Conservation (phyloP, 2,329 filamentous ascomycete genomes). For the Neopestalotiopsis sp. region DNA sequence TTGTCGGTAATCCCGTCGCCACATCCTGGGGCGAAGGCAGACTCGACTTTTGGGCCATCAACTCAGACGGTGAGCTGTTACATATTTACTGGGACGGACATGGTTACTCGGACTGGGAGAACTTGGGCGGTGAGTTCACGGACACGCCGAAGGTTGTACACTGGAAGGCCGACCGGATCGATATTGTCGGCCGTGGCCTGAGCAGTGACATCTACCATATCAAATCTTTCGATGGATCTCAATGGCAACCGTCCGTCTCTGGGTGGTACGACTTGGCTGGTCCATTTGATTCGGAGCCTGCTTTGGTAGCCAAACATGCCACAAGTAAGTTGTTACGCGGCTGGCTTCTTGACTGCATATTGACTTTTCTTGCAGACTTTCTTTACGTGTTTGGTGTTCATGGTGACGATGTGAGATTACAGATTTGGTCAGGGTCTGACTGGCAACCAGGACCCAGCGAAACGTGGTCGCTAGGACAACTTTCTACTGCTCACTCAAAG, state of each 20-base stretch:
- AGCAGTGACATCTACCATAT: slow-evolving; percentile 21
- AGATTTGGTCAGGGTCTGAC: slow-evolving; percentile 26
- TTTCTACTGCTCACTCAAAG: neutral
- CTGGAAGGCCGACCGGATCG: slow-evolving; percentile 22
- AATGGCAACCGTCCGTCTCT: slow-evolving; percentile 23
- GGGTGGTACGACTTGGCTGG: slow-evolving; percentile 24
- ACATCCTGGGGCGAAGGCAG: slow-evolving; percentile 25
- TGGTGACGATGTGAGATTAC: slow-evolving; percentile 18
- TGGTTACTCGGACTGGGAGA: slow-evolving; percentile 24
- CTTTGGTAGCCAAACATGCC: slow-evolving; percentile 18
- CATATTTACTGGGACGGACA: slow-evolving; percentile 27
- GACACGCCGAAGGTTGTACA: slow-evolving; percentile 26
- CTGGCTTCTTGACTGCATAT: neutral
- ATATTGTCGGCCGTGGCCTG: slow-evolving; percentile 25
- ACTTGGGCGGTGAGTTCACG: slow-evolving; percentile 26
- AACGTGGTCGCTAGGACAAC: slow-evolving; percentile 26
- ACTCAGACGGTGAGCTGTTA: slow-evolving; percentile 19
- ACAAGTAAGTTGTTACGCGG: slow-evolving; percentile 20
- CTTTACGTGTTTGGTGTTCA: slow-evolving; percentile 27
- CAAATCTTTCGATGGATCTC: slow-evolving; percentile 24
- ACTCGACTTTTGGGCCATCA: slow-evolving; percentile 27
- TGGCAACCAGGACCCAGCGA: slow-evolving; percentile 23
- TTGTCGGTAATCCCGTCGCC: slow-evolving; percentile 22
- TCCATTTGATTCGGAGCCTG: slow-evolving; percentile 25
- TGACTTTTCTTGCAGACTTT: slow-evolving; percentile 20